Evolutionary conservation across 108 stramenopile genomes (phyloP), one percentile per base, ranked within the genome.

Genomic region (Nitzschia palea): DNA sequence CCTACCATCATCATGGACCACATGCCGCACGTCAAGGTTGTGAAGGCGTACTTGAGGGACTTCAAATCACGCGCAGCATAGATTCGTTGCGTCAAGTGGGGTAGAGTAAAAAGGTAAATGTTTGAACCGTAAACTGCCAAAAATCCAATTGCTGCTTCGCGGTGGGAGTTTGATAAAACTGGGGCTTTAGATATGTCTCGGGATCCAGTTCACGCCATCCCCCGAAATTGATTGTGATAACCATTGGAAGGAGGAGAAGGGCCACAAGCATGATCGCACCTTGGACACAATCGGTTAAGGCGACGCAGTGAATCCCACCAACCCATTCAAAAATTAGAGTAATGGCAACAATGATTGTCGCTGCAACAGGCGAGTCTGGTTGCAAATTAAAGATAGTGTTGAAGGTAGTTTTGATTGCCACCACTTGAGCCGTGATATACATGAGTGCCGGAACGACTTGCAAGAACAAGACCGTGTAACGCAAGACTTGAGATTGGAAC

Each of bases 261-360:
- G 59, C 31, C 20, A 68, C 18, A n/a, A 59, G 47, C 71, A 78
- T 78, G 42, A 72, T 30, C 6, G 67, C 4, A 15, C 29, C 78
- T 28, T 79, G 78, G 33, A 79, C 28, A 30, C 35, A 44, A 48
- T 79, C 78, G 23, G 72, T 69, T 1, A 73, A 9, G 14, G 78
- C 78, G 34, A 80, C 73, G 48, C 59, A 47, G 18, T 29, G 44
- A 10, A 80, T 42, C 26, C 79, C 79, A 3, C 74, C 79, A 27
- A 33, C 35, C 79, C 79, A 80, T 29, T 80, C 79, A 36, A 75
- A 75, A 26, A 70, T 4, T 1, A 80, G 63, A 25, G 72, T 76
- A 27, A 76, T 20, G 14, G 20, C 34, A 47, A 72, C 51, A 47
- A 76, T 80, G 18, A 76, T 45, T 4, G 68, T 58, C 25, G 68